Base-by-base conservation (phyloP, 164 flowering plant species). In the Magnolia officinalis region DNA sequence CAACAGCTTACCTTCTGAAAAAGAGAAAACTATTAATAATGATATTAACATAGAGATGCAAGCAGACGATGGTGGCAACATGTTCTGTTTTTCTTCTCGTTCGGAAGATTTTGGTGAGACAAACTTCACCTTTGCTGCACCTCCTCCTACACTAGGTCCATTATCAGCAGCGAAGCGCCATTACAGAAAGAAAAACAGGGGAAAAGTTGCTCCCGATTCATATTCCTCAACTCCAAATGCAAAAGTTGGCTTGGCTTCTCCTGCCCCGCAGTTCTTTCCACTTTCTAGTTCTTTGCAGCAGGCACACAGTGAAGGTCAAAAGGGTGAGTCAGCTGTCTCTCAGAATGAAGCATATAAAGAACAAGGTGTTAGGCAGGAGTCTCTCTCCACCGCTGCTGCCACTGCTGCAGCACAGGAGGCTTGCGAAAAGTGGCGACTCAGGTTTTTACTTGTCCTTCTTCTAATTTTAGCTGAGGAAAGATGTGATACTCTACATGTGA, bases 381-480 rank as follows among this genome's bases (percentile, higher is more conserved):
- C 74, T n/a, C 58, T 65, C 67, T 74, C 85, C 61, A 37, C 74
- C n/a, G 63, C 81, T 74, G 75, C 82, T 74, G 76, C 74, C 52
- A 21, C 74, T 52, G n/a, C 77, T 68, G 84, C 84, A 67, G 81
- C 86, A 73, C 87, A 84, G 72, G 90, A 91, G 81, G 82, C 88
- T 55, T 91, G 95, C 86, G 95, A 91, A 78, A 89, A 84, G 76
- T 91, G 95, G 93, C 89, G 92, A 71, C 67, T 88, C 50, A 91
- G 95, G 95, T 91, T 31, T 51, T n/a, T 11, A 65, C 45, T 23
- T 52, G 10, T 29, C 50, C 16, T 21, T 55, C 13, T 10, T 16
- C 18, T 55, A 55, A 55, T 16, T 55, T 55, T 55, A 16, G 18
- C 18, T 10, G 61, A 9, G 13, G 61, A 9, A 55, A 11, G 13